phyloP scores from a whole-genome alignment of 2,329 filamentous ascomycete species.

The Pseudonectria foliicola region DNA sequence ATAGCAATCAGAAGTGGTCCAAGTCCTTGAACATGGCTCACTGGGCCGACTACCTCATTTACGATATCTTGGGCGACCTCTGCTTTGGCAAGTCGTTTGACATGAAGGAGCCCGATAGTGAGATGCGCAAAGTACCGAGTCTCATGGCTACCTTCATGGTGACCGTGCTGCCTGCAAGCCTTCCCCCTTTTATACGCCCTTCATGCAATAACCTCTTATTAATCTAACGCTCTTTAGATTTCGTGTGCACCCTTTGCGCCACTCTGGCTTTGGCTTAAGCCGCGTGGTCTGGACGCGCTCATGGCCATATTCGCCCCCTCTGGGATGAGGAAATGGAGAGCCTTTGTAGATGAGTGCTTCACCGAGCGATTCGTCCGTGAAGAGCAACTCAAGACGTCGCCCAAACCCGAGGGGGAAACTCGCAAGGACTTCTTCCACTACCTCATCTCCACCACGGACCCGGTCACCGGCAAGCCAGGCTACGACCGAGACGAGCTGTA shows the following conservation, averaged over 20 bases:
- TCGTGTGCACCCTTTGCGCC: conserved; percentile 14
- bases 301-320: conserved; percentile 11
- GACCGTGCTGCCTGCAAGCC: conserved; percentile 8
- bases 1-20: conserved; percentile 3
- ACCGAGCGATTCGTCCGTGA: conserved; percentile 9
- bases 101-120: conserved; percentile 10
- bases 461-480: conserved; percentile 16
- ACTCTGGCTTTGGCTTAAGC: conserved; percentile 20
- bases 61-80: conserved; percentile 15
- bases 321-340: conserved; percentile 12
- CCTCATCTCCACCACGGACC: conserved; percentile 14
- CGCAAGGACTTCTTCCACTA: conserved; percentile 21
- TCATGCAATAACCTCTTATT: too few species aligned
- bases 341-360: conserved; percentile 14
- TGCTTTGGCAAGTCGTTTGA: conserved; percentile 15
- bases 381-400: not conserved
- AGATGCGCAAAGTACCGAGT: conserved; percentile 10
- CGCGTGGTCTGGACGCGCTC: conserved; percentile 14
- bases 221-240: conserved; percentile 3
- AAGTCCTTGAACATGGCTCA: conserved; percentile 11
- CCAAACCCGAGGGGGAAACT: conserved; percentile 1
- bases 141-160: conserved; percentile 11
- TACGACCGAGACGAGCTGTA: conserved; percentile 16
- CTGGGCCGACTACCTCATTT: conserved; percentile 14
- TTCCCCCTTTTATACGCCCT: not conserved